Evolutionary conservation across 31 red algal genomes (phyloP).

Genomic region (Endocladia muricata): DNA sequence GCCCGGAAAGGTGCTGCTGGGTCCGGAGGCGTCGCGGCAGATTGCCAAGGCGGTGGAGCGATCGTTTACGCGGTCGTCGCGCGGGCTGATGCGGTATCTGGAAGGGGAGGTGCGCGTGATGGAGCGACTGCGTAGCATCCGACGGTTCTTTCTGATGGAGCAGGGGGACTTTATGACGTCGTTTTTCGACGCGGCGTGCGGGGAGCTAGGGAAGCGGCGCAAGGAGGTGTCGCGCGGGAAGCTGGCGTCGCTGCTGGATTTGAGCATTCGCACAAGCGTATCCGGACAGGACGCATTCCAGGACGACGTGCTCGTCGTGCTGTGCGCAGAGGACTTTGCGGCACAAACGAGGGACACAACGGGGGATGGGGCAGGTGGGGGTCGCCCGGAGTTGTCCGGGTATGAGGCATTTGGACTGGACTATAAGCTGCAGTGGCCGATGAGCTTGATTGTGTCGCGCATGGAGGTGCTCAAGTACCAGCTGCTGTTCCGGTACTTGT

Average conservation of each 20-base stretch:
- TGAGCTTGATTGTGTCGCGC: constrained; percentile 42
- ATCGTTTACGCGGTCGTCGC: constrained; percentile 2
- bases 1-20: constrained; percentile 4
- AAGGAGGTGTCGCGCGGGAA: constrained; percentile 7
- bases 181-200: constrained; percentile 34
- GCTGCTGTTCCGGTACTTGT: constrained; percentile 65
- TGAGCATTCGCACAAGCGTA: constrained; percentile 26
- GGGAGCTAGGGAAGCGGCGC: constrained; percentile 17
- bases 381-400: constrained; percentile 10
- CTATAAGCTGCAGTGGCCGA: constrained; percentile 42
- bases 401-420: constrained; percentile 58
- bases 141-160: constrained; percentile 27
- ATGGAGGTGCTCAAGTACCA: constrained; percentile 63
- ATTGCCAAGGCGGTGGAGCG: constrained; percentile 8
- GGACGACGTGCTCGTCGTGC: constrained; percentile 9
- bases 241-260: constrained; percentile 25
- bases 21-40: constrained; percentile 17
- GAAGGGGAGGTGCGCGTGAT: background rate
- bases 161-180: constrained; percentile 22
- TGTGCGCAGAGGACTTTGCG: constrained; percentile 12
- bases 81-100: constrained; percentile 22
- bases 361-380: background rate
- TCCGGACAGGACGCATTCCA: constrained; percentile 3
- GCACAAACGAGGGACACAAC: constrained; percentile 8
- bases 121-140: constrained; percentile 20